Evolutionary conservation across 768 basidiomycete species (phyloP).

Genomic region (Tulasnella sp.): DNA sequence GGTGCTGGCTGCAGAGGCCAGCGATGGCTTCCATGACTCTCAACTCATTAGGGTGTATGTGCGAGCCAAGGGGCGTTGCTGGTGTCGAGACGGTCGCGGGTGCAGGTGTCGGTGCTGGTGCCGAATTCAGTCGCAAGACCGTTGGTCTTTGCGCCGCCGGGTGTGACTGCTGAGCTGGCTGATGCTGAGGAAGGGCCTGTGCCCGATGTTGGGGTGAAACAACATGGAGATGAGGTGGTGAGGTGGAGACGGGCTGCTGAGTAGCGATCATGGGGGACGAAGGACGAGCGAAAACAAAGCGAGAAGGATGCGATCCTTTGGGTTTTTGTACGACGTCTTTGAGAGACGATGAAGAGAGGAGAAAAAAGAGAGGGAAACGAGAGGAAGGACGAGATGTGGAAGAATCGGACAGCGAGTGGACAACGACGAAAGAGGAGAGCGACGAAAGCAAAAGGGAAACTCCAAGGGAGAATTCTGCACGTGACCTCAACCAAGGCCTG

Average conservation of each 20-base stretch:
- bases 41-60: slow-evolving; percentile 20
- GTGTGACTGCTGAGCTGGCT: not conserved
- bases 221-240: slow-evolving; percentile 25
- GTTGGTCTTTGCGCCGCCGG: slow-evolving; percentile 1
- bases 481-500: not conserved
- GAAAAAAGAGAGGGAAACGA: not conserved
- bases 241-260: slow-evolving; percentile 8
- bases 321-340: slow-evolving; percentile 8
- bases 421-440: slow-evolving; percentile 3
- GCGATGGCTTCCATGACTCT: slow-evolving; percentile 22
- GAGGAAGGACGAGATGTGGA: not conserved
- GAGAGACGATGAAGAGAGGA: not conserved
- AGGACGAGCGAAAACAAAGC: not conserved
- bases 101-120: not conserved
- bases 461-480: slow-evolving; percentile 10
- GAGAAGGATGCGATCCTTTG: not conserved
- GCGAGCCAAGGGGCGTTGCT: not conserved
- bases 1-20: slow-evolving; percentile 71
- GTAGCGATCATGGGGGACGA: slow-evolving; percentile 26
- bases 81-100: not conserved
- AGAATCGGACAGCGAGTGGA: not conserved
- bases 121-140: slow-evolving; percentile 3
- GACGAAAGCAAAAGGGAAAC: slow-evolving; percentile 19
- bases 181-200: slow-evolving; percentile 30
- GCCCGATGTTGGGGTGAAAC: slow-evolving; percentile 19